Evolutionary conservation across 495 filamentous ascomycete species (phyloP).

Genomic region (Entonaema liquescens): DNA sequence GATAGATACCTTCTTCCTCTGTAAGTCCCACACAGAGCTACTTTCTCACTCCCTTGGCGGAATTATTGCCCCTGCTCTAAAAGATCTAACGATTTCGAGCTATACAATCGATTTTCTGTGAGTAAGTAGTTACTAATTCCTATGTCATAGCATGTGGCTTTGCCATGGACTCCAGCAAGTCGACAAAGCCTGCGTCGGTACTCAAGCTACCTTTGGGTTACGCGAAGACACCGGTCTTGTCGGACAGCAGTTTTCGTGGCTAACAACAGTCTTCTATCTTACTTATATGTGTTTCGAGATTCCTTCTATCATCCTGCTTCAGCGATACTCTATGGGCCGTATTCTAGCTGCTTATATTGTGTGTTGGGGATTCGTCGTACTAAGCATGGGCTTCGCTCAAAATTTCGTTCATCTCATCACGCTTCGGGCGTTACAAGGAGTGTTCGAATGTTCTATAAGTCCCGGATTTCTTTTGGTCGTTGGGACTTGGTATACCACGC

Average conservation of each 20-base stretch:
- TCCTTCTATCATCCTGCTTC: slow-evolving; percentile 33
- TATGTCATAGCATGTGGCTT: slow-evolving; percentile 29
- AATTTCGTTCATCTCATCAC: slow-evolving; percentile 35
- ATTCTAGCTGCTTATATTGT: slow-evolving; percentile 27
- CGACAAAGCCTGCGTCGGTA: slow-evolving; percentile 38
- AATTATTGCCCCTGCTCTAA: background rate
- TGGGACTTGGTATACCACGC: slow-evolving; percentile 47
- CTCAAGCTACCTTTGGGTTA: slow-evolving; percentile 42
- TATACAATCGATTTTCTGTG: too few relatives aligned
- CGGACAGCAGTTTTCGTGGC: slow-evolving; percentile 41
- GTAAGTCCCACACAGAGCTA: background rate
- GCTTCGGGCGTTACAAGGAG: slow-evolving; percentile 43
- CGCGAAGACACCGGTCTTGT: slow-evolving; percentile 37
- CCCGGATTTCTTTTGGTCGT: slow-evolving; percentile 47
- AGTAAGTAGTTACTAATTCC: background rate
- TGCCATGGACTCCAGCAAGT: slow-evolving; percentile 41
- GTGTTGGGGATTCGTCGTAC: slow-evolving; percentile 36
- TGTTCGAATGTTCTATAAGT: slow-evolving; percentile 48
- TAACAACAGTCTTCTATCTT: slow-evolving; percentile 41
- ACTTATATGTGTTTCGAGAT: slow-evolving; percentile 39
- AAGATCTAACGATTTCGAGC: background rate
- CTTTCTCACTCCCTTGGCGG: background rate
- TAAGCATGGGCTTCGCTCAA: slow-evolving; percentile 35
- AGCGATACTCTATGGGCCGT: slow-evolving; percentile 34
- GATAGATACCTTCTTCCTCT: slow-evolving; percentile 39